Percentiles rank a stretch among this genome's conserved stretches.
These are phyloP conservation scores for Caloboletus firmus DNA, from an alignment of 1,284 basidiomycete genomes.

Conservation along the genomic window DNA sequence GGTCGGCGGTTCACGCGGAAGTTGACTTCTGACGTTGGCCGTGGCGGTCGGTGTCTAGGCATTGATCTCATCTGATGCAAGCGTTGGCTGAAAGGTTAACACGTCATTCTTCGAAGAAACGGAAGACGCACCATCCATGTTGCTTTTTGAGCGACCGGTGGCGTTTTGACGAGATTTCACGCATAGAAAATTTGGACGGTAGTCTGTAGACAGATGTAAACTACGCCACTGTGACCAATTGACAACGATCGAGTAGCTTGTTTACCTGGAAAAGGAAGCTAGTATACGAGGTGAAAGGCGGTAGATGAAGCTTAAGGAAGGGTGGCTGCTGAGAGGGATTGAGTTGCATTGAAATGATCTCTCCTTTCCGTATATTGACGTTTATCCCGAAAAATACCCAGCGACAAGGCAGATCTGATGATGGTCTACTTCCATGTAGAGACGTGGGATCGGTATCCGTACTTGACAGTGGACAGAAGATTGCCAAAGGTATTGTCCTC, in stretches of 20 bases:
- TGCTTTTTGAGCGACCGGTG: slow-evolving; percentile 7
- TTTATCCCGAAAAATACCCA: slow-evolving; percentile 3
- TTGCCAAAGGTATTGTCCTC: background rate
- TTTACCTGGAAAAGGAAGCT: slow-evolving; percentile 13
- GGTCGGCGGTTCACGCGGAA: background rate
- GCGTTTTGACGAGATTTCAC: slow-evolving; percentile 17
- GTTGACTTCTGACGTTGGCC: slow-evolving; percentile 8
- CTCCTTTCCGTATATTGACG: background rate
- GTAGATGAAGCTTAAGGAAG: slow-evolving; percentile 7
- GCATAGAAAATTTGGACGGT: background rate
- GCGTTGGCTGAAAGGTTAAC: slow-evolving; percentile 5
- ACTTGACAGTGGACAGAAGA: background rate
- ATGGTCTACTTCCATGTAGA: slow-evolving; percentile 6
- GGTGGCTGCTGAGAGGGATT: slow-evolving; percentile 6
- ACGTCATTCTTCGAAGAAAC: slow-evolving; percentile 12
- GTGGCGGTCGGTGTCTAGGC: slow-evolving; percentile 9
- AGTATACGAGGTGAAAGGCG: slow-evolving; percentile 1
- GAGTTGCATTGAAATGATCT: slow-evolving; percentile 17
- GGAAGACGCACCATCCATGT: background rate
- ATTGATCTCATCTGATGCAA: slow-evolving; percentile 26
- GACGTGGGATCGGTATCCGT: background rate
- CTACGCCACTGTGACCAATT: slow-evolving; percentile 20
- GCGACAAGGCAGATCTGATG: slow-evolving; percentile 6
- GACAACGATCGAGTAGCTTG: slow-evolving; percentile 4
- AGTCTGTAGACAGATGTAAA: slow-evolving; percentile 13